Evolutionary conservation across 352 stramenopile species (phyloP), one percentile per base, ranked within the genome.

Genomic region (Phytophthora tentaculata): DNA sequence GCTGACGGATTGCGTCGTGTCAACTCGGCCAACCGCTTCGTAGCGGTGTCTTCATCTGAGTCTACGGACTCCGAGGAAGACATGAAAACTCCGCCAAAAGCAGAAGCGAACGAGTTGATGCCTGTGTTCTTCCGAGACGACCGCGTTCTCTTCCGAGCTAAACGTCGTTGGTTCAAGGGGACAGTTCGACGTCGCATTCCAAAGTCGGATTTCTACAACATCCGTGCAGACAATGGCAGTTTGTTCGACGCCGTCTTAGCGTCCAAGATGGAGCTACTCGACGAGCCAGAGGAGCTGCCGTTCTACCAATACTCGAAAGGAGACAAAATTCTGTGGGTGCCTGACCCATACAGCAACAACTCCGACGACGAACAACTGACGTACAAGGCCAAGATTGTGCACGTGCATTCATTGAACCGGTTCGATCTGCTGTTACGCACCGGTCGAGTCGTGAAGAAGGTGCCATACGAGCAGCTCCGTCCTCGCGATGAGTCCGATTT

Each of bases 141-240:
- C 43, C 61, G 67, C 6, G 79, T 91, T 13, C 53, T 85, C n/a
- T 88, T 91, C 26, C 61, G 74, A 13, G 71, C 66, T 1, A 74
- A 64, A 28, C 52, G 56, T 14, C 76, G 73, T 0, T 80, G 74
- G 58, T 75, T 83, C 26, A 64, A 69, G 43, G 80, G 80, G 17
- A 77, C 43, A 16, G 61, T 89, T 32, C 50, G 64, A 1, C 72
- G 69, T 17, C 79, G 79, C 17, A 78, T 91, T 39, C 54, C 56
- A 1, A 48, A 26, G 37, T 84, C 83, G 22, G 76, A 80, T 58
- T 88, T 91, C 53, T 91, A 91, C 70, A 76, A 84, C 52, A 68
- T 91, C 23, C 63, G 71, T 8, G 71, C 74, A 35, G 71, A 74
- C 22, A 88, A 86, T 23, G 73, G 80, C 8, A 84, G 26, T 19